Base-by-base conservation (phyloP, 2,329 filamentous ascomycete genomes). In the Fusarium paranaense region DNA sequence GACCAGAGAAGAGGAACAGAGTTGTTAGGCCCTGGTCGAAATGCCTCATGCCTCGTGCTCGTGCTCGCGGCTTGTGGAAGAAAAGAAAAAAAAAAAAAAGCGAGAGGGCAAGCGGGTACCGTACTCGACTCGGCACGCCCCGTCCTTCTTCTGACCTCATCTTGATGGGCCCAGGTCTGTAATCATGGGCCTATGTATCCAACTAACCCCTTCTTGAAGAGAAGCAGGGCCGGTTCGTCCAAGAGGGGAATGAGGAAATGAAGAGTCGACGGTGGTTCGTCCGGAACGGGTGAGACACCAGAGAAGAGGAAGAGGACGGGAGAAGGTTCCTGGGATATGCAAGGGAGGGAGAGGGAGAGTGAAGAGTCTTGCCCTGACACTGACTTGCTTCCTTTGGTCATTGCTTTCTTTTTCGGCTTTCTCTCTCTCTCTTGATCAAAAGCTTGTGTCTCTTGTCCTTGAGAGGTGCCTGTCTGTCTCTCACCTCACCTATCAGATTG, bases 401-500 rank as follows among this genome's bases (percentile, higher is more conserved):
- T 30, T 52, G 16, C 27, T 30, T 76, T 74, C 68, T 70, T 56
- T 67, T 64, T 67, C 52, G 37, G 42, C 57, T 27, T 16, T 50
- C 64, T 60, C 62, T 56, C 58, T 57, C 45, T 62, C 64, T 62
- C 65, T 68, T 64, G 74, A 70, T 71, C 70, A 70, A 70, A 69
- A 73, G 66, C 67, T 59, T 70, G 32, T 65, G 56, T 60, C 42
- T 69, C 65, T 52, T 30, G 45, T n/a, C 25, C 45, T 27, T 54
- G 40, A 59, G 45, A 50, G 66, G 64, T 59, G 64, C 52, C 40
- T 38, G 50, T 18, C 38, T 42, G 38, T 42, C 38, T 22, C 38
- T 42, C 38, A 22, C 58, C 65, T 69, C 67, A 68, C 68, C 71
- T 76, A 76, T 77, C 67, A 76, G 66, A 75, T 69, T 72, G 70